Evolutionary conservation across 306 rosid species (phyloP), one percentile per base, ranked within the genome.

Genomic region (Malus sylvestris): DNA sequence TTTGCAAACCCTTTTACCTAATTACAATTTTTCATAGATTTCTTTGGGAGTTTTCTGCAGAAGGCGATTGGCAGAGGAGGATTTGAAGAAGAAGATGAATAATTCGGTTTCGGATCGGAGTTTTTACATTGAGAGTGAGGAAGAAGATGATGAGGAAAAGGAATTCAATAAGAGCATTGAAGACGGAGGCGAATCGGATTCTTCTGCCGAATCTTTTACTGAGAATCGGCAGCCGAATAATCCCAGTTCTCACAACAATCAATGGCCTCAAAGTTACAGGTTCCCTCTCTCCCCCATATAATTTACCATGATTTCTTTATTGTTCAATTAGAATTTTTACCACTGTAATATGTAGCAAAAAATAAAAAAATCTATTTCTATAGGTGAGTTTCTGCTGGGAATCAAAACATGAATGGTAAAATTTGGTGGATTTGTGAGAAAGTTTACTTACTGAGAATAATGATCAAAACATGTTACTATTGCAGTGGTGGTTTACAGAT

Each of bases 211-310:
- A 63, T 89, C 71, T 55, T 89, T 90, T 13, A 75, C 74, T 27
- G 96, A 89, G 45, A 77, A 82, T 61, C 90, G 75, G 53, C 88
- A 88, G 35, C 93, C 88, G 77, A 76, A 77, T 72, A 87, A 75
- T 68, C 92, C 89, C 52, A 82, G 93, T 72, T 92, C 99, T 62
- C 86, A 83, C 80, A 89, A 82, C 73, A 85, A 89, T 61, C 73
- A 93, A 35, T 96, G 99, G 99, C 99, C 99, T 75, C 97, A 92
- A 78, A 92, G 98, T 91, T 96, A 92, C 92, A 92, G 97, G 98
- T 94, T 65, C 74, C 62, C 45, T 67, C 66, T 78, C 45, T 64
- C 1, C 42, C 68, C 57, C 52, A 60, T 58, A 10, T 57, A 22
- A n/a, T 72, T 33, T 25, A 33, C 25, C 57, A 40, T 40, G 69